phyloP scores from a whole-genome alignment of 768 basidiomycete genomes.

The Naganishia friedmannii region DNA sequence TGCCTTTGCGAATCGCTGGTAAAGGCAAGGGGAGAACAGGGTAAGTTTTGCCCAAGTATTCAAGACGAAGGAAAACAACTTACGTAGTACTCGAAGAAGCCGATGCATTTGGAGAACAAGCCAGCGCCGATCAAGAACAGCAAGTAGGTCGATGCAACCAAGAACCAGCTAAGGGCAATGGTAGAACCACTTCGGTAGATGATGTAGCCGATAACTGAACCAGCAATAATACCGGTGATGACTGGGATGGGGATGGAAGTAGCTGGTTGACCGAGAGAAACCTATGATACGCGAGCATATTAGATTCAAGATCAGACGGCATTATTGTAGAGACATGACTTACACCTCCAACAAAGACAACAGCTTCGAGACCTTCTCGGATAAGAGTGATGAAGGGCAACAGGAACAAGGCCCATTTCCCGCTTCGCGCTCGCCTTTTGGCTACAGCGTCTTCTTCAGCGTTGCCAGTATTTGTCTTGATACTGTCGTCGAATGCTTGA shows the following conservation, averaged over 20 bases:
- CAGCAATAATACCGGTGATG: constrained; percentile 76
- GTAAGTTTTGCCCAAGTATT: background rate
- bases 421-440: constrained; percentile 56
- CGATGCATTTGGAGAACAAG: constrained; percentile 74
- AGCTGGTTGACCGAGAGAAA: constrained; percentile 77
- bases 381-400: constrained; percentile 88
- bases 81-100: constrained; percentile 65
- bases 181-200: constrained; percentile 51
- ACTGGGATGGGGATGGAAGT: constrained; percentile 85
- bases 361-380: constrained; percentile 89
- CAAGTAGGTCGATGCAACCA: constrained; percentile 86
- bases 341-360: constrained; percentile 86
- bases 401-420: constrained; percentile 81
- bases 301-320: background rate
- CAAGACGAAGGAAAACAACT: constrained; percentile 36
- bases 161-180: constrained; percentile 75
- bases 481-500: constrained; percentile 62
- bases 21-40: background rate
- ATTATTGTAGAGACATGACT: background rate
- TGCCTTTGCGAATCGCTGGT: constrained; percentile 40
- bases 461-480: constrained; percentile 18
- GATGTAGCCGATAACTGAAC: constrained; percentile 64
- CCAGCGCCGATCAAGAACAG: constrained; percentile 91
- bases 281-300: constrained; percentile 38
- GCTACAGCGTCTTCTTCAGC: constrained; percentile 34